Base-by-base conservation (phyloP, 2,329 filamentous ascomycete species). In the Karstenula rhodostoma region DNA sequence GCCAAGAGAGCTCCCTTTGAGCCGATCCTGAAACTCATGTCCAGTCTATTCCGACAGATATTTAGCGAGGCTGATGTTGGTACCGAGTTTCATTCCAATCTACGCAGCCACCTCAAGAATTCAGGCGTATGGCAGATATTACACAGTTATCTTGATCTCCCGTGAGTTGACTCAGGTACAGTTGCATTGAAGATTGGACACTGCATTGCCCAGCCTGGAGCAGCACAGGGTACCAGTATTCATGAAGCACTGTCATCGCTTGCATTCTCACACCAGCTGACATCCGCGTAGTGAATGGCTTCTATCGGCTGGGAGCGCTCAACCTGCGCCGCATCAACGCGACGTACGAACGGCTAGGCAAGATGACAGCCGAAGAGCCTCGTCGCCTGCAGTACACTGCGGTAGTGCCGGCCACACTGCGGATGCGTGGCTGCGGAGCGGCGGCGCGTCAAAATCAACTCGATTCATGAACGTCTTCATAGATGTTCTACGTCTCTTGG, bases 381-480 rank as follows among this genome's bases (percentile, higher is more conserved):
- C 77, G 1, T 77, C 75, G 13, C 75, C 76, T 35, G 71, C 69
- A 8, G 47, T 80, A 67, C 65, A 81, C 71, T 72, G 65, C 75
- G 81, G 69, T 13, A 61, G 67, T 37, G 66, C 68, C 17, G 73
- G 71, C 1, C 72, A 77, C 47, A 77, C 75, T 33, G 79, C 80
- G 1, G 78, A 81, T 32, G 80, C 82, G 9, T 83, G 81, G 82
- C 68, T 83, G 25, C 72, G 79, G 54, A 73, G 78, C 51, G 80
- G 82, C 25, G 79, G 81, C 25, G 74, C 77, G 35, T 79, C 78
- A 25, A 83, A 81, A 61, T 84, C 85, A 1, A 90, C 92, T 65
- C 88, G 92, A 13, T 85, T 97, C 58, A 91, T 94, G 84, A 94
- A 93, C 72, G 94, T 92, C 1, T 94, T 96, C 68, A 81, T 97